These are phyloP conservation scores for Teunomyces kruisii DNA, from an alignment of 805 yeast species.

Conservation along the genomic window DNA sequence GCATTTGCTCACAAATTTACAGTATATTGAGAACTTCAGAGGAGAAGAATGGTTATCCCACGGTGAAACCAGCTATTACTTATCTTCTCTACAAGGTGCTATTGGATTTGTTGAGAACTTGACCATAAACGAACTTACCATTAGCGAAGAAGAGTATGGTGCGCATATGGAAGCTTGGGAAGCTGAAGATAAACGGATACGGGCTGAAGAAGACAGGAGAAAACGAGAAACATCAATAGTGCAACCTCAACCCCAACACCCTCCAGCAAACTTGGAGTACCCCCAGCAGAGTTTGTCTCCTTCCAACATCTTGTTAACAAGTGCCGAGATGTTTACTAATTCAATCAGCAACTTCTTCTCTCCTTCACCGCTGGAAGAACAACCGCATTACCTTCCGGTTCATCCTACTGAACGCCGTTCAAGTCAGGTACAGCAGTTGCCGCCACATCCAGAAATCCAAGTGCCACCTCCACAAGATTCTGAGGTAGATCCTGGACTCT, in stretches of 20 bases:
- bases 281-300: slow-evolving; percentile 29
- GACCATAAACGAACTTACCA: slow-evolving; percentile 56
- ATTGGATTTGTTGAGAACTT: slow-evolving; percentile 72
- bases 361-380: slow-evolving; percentile 31
- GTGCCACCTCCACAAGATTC: slow-evolving; percentile 4
- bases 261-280: slow-evolving; percentile 1
- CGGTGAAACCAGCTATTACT: slow-evolving; percentile 90
- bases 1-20: slow-evolving; percentile 71
- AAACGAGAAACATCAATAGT: background rate
- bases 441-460: slow-evolving; percentile 3
- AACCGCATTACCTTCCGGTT: background rate
- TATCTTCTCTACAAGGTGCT: slow-evolving; percentile 89
- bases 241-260: slow-evolving; percentile 22
- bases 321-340: slow-evolving; percentile 53
- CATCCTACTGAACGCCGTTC: background rate
- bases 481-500: slow-evolving; percentile 8
- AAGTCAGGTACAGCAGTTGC: background rate
- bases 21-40: slow-evolving; percentile 83
- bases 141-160: slow-evolving; percentile 58
- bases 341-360: slow-evolving; percentile 45
- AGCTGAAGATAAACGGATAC: slow-evolving; percentile 30
- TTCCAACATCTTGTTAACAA: slow-evolving; percentile 37
- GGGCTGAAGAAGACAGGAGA: slow-evolving; percentile 14
- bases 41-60: slow-evolving; percentile 63
- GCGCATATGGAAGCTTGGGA: slow-evolving; percentile 54